Percentiles rank a stretch among this genome's conserved stretches.
Evolutionary conservation across 2,329 filamentous ascomycete genomes (phyloP).

Genomic region (Penicillium sp.): DNA sequence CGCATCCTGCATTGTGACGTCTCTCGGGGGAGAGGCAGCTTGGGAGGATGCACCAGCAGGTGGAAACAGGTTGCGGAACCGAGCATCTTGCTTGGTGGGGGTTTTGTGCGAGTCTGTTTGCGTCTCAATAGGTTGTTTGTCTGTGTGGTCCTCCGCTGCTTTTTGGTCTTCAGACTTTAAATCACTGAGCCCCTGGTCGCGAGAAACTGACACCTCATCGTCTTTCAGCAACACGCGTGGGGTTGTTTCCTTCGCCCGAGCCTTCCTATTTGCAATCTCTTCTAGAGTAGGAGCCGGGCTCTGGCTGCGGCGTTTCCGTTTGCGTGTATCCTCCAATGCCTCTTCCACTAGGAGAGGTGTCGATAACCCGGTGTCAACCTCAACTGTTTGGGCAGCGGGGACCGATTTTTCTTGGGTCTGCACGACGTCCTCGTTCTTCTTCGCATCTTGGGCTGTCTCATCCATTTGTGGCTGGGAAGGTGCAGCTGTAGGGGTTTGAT

Average conservation of each 20-base stretch:
- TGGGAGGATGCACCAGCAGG: conserved; percentile 25
- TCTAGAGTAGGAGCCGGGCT: conserved; percentile 59
- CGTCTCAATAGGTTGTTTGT: neutral
- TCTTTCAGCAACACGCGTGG: conserved; percentile 33
- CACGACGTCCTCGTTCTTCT: conserved; percentile 13
- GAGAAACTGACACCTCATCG: conserved; percentile 19
- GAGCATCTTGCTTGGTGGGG: conserved; percentile 40
- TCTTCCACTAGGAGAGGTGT: conserved; percentile 35
- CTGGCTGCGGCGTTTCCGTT: conserved; percentile 65
- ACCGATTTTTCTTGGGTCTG: conserved; percentile 21
- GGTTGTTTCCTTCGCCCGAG: conserved; percentile 48
- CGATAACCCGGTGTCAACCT: conserved; percentile 26
- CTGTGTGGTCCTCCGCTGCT: conserved; percentile 12
- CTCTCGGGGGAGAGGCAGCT: conserved; percentile 28
- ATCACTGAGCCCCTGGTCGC: conserved; percentile 11
- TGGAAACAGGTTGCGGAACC: conserved; percentile 51
- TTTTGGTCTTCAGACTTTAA: conserved; percentile 24
- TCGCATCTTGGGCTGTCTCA: neutral
- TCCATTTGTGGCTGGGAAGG: neutral
- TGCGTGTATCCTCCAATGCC: conserved; percentile 55
- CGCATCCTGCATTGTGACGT: conserved; percentile 34
- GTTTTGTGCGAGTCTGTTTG: neutral
- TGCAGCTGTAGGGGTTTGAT: neutral
- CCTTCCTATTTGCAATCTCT: conserved; percentile 56
- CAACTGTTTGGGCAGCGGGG: conserved; percentile 24